Base-by-base conservation (phyloP, 148 eudicot species). In the Silene conica region DNA sequence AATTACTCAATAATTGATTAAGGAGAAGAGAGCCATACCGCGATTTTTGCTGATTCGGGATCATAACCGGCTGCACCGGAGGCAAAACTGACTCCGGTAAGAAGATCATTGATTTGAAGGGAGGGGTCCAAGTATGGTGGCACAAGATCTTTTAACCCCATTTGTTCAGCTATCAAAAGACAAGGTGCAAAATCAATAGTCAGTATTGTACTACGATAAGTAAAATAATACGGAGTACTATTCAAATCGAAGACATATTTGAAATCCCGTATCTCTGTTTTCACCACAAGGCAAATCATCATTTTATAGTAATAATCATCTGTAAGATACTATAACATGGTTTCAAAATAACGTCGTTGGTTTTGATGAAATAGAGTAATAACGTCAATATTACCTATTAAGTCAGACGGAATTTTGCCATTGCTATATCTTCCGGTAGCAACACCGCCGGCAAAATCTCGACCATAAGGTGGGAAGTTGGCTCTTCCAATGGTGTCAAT, bases 381-480 rank as follows among this genome's bases (percentile, higher is more conserved):
- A 38, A 6, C 7, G 7, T 38, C 7, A 38, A 6, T 0, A 50
- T 20, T 81, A 77, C 83, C 83, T 6, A 81, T 22, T 1, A 77
- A 55, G 63, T 77, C 80, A 31, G 83, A 77, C 8, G 83, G 78
- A 48, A 81, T 43, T 61, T 81, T 81, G 69, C 81, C 81, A 45
- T 81, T 81, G 72, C 84, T 81, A 23, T 69, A 81, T 78, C 84
- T 78, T 46, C 84, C 84, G 6, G 84, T 81, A 8, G 84, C 58
- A 18, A 63, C 38, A 74, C 75, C 73, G 0, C 78, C 78, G 1
- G 55, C 50, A 16, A 76, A 80, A 14, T 80, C 79, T 46, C 82
- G 56, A 1, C 85, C 82, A 63, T 92, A 92, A 23, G 95, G 97
- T 22, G 87, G 95, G 73, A 69, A 89, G 64, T 92, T 83, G 52